These are phyloP conservation scores for Colletotrichum siamense DNA, from an alignment of 2,329 filamentous ascomycete species.

Conservation along the genomic window DNA sequence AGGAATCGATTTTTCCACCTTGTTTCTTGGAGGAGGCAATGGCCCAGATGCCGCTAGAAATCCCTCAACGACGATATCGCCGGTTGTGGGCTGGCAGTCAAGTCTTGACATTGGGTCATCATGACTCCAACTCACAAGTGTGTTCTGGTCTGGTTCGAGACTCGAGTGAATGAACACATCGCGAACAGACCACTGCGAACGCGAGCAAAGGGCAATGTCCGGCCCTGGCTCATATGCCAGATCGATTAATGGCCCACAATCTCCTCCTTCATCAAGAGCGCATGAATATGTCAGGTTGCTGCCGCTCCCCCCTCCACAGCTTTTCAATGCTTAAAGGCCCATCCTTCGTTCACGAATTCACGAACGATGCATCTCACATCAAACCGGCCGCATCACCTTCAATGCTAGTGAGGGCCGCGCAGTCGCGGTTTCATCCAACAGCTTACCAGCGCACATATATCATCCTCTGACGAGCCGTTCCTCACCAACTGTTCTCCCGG, in stretches of 20 bases:
- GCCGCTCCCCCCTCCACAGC: neutral
- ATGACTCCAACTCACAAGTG: neutral
- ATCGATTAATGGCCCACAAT: constrained; percentile 4
- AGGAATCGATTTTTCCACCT: neutral
- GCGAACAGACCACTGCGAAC: neutral
- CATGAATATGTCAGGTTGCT: constrained; percentile 12
- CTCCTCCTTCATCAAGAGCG: neutral
- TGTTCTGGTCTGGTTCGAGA: neutral
- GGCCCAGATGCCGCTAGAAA: constrained; percentile 8
- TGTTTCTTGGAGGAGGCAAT: neutral
- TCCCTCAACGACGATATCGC: neutral
- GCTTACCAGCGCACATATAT: neutral
- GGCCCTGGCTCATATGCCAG: neutral
- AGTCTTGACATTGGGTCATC: neutral
- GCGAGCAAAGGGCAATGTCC: neutral
- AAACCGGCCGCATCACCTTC: neutral
- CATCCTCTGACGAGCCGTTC: neutral
- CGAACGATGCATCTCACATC: neutral
- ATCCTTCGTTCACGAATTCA: neutral
- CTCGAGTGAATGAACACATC: neutral
- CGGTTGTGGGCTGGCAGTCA: neutral
- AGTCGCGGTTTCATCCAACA: neutral
- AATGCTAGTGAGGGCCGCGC: neutral
- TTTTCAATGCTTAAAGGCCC: neutral
- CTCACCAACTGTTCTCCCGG: neutral